phyloP scores from a whole-genome alignment of 208 protist genomes.

The Angomonas ambiguus region DNA sequence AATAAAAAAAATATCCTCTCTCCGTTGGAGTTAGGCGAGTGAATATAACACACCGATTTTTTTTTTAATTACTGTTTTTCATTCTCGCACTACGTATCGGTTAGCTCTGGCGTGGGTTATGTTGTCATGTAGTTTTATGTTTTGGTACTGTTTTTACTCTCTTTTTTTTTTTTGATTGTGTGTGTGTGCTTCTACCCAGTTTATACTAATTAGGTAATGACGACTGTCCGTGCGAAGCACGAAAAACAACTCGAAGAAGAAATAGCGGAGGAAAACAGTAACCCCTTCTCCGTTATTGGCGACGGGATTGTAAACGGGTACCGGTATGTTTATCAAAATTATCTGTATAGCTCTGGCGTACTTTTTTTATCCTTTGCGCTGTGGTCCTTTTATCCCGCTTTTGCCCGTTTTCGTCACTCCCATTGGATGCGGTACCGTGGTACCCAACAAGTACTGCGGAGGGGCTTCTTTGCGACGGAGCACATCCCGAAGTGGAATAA shows the following conservation, averaged over 20 bases:
- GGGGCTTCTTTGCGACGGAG: conserved; percentile 54
- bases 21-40: not conserved
- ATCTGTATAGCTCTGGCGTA: conserved; percentile 66
- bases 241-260: conserved; percentile 36
- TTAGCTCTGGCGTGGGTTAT: too few species aligned
- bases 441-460: conserved; percentile 40
- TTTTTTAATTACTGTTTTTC: too few species aligned
- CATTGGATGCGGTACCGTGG: conserved; percentile 55
- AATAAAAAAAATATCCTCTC: conserved; percentile 41
- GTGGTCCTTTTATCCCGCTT: conserved; percentile 61
- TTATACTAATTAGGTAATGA: not conserved
- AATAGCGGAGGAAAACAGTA: conserved; percentile 39
- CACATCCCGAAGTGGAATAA: conserved; percentile 80
- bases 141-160: not conserved
- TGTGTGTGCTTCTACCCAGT: not conserved
- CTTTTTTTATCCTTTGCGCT: conserved; percentile 40
- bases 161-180: conserved; percentile 9
- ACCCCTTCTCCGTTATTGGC: conserved; percentile 44
- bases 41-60: too few species aligned
- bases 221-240: conserved; percentile 9
- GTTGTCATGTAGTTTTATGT: too few species aligned
- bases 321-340: conserved; percentile 35
- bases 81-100: too few species aligned
- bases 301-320: conserved; percentile 22
- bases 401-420: conserved; percentile 60